Evolutionary conservation across 1,284 basidiomycete genomes (phyloP).

Genomic region (Coniferiporia weirii): DNA sequence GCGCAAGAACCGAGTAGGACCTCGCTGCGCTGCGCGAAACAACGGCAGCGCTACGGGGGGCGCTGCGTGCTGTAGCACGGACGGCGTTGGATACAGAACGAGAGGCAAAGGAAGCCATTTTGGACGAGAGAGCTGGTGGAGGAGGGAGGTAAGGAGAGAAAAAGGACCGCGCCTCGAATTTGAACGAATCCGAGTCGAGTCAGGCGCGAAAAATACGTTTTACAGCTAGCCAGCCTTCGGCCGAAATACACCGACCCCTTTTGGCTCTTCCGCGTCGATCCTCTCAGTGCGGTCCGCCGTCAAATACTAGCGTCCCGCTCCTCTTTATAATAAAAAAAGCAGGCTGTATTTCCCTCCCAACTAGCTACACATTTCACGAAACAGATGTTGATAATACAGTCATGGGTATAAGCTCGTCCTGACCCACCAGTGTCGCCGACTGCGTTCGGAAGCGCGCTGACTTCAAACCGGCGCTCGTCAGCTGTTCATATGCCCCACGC

Average conservation of each 20-base stretch:
- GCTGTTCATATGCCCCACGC: constrained; percentile 10
- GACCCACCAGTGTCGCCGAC: neutral
- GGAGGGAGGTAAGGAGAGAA: neutral
- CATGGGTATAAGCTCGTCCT: neutral
- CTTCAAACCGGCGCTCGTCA: neutral
- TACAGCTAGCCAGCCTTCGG: neutral
- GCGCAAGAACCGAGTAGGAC: constrained; percentile 72
- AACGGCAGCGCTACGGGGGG: constrained; percentile 40
- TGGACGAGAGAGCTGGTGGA: constrained; percentile 14
- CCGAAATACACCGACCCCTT: constrained; percentile 1
- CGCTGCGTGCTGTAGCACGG: constrained; percentile 57
- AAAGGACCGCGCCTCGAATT: neutral
- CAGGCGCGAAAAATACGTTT: constrained; percentile 5
- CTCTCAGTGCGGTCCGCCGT: too few relatives aligned
- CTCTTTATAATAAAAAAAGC: too few relatives aligned
- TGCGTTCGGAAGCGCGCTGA: neutral
- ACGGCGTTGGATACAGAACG: constrained; percentile 52
- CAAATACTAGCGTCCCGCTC: too few relatives aligned
- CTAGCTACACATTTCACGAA: neutral
- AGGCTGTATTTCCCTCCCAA: too few relatives aligned
- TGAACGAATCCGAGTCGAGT: neutral
- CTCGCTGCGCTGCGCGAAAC: constrained; percentile 46
- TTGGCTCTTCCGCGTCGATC: too few relatives aligned
- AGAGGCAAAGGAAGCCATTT: constrained; percentile 57
- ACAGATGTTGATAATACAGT: neutral